Conservation (phyloP, 1,139 yeast genomes). For the Eremothecium sinecaudum region DNA sequence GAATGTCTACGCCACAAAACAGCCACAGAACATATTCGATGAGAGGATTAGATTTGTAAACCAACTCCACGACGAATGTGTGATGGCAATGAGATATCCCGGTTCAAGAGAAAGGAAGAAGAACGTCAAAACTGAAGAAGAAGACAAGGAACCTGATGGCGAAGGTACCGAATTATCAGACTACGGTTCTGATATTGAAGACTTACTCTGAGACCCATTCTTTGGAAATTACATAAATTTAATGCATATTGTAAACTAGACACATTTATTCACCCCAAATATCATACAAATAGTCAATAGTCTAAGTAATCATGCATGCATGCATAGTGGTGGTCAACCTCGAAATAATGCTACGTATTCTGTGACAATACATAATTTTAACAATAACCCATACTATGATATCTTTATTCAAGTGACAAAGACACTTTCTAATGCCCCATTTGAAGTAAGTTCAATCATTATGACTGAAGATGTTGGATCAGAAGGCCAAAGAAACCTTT, state of each 20-base stretch:
- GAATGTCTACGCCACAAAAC: constrained; percentile 79
- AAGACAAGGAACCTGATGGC: constrained; percentile 19
- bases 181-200: constrained; percentile 28
- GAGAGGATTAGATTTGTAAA: constrained; percentile 91
- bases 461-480: too few species aligned
- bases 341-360: too few species aligned
- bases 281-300: too few species aligned
- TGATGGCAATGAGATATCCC: constrained; percentile 93
- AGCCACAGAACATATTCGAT: constrained; percentile 83
- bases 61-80: constrained; percentile 82
- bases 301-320: too few species aligned
- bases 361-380: too few species aligned
- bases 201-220: constrained; percentile 10
- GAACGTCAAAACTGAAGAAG: constrained; percentile 11
- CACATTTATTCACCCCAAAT: too few species aligned
- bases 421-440: too few species aligned
- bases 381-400: too few species aligned
- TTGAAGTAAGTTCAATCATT: too few species aligned
- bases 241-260: constrained; percentile 5
- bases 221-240: constrained; percentile 2
- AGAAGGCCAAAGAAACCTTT: too few species aligned
- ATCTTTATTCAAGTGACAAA: too few species aligned
- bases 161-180: constrained; percentile 27
- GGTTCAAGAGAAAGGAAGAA: constrained; percentile 24
- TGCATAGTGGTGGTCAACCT: too few species aligned